Evolutionary conservation across 2,329 filamentous ascomycete species (phyloP).

Genomic region (Dothistroma pini): DNA sequence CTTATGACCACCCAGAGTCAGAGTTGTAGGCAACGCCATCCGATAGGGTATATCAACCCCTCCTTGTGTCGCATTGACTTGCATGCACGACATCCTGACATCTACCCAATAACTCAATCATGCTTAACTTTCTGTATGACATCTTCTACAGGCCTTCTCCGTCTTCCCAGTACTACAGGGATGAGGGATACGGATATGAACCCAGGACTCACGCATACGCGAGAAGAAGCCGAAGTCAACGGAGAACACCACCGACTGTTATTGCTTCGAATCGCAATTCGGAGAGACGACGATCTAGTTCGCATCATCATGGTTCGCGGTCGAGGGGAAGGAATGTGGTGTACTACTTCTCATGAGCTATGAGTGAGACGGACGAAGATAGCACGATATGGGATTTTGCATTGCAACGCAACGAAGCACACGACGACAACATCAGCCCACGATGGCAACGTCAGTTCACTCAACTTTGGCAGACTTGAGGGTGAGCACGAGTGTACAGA

Average conservation of each 20-base stretch:
- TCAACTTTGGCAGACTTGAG: not conserved
- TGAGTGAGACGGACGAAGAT: not conserved
- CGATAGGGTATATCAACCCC: not conserved
- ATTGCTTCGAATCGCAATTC: not conserved
- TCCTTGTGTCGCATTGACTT: not conserved
- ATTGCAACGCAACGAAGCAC: not conserved
- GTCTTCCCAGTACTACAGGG: not conserved
- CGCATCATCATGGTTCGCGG: not conserved
- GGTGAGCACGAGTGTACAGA: not conserved
- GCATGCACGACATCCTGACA: not conserved
- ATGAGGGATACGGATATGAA: not conserved
- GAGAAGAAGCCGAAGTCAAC: not conserved
- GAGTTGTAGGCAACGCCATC: not conserved
- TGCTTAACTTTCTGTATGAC: not conserved
- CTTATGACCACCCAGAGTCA: not conserved
- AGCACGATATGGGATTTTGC: not conserved
- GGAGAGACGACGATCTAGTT: not conserved
- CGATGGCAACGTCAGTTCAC: not conserved
- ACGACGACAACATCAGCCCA: not conserved
- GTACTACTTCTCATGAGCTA: not conserved
- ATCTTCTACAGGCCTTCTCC: not conserved
- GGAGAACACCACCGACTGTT: not conserved
- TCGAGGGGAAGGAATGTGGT: not conserved
- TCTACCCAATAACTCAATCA: not conserved
- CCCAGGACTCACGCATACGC: not conserved